Percentiles rank a stretch among this genome's conserved stretches.
Evolutionary conservation across 768 basidiomycete genomes (phyloP).

Genomic region (Naganishia vaughanmartiniae): DNA sequence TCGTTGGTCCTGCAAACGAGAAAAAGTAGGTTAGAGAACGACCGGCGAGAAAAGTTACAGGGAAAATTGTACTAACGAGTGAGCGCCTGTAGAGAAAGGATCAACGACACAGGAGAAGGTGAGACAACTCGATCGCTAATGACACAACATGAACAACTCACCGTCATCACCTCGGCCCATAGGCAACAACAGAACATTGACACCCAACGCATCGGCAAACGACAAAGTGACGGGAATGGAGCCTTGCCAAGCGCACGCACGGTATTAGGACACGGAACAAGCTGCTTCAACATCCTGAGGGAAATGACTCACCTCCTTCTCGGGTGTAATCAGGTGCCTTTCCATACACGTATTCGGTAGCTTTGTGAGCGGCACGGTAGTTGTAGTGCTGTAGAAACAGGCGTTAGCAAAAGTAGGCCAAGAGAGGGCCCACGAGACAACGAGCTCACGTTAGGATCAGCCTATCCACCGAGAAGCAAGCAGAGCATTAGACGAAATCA

Average conservation of each 20-base stretch:
- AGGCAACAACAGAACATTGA: constrained; percentile 83
- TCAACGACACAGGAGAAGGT: not conserved
- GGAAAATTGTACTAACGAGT: constrained; percentile 32
- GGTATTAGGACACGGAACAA: not conserved
- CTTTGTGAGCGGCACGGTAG: constrained; percentile 79
- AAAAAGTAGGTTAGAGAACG: constrained; percentile 1
- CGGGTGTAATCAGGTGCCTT: constrained; percentile 52
- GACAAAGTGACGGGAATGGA: constrained; percentile 91
- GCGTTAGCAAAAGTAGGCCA: not conserved
- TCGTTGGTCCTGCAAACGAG: constrained; percentile 70
- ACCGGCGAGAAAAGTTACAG: not conserved
- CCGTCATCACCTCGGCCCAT: constrained; percentile 95
- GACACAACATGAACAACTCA: not conserved
- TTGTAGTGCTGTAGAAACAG: constrained; percentile 71
- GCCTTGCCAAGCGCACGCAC: constrained; percentile 53
- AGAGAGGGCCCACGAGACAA: not conserved
- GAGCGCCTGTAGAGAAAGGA: constrained; percentile 31
- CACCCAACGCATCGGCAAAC: constrained; percentile 80
- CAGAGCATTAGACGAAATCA: constrained; percentile 13
- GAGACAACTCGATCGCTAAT: too few species aligned
- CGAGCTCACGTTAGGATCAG: constrained; percentile 43
- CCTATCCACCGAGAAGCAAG: constrained; percentile 25
- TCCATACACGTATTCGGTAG: constrained; percentile 64
- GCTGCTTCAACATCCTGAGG: not conserved
- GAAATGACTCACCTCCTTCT: constrained; percentile 48